These are phyloP conservation scores for Dalechampia spathulata DNA, from an alignment of 441 rosid genomes.

Conservation along the genomic window DNA sequence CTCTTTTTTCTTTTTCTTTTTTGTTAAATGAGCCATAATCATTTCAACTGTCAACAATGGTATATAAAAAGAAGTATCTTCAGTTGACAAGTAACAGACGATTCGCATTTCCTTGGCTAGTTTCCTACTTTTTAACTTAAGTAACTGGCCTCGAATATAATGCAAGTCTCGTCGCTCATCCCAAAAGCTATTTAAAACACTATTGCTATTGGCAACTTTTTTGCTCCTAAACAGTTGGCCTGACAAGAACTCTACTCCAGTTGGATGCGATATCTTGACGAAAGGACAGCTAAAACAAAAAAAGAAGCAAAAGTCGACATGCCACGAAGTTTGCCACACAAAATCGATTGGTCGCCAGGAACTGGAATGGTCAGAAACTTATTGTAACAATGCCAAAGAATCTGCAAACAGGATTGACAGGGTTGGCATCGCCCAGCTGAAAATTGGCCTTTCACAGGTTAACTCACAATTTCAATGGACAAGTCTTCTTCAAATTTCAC, in stretches of 20 bases:
- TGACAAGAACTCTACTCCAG: slow-evolving; percentile 12
- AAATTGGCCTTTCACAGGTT: slow-evolving; percentile 26
- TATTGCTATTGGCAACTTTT: not conserved
- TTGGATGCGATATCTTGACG: slow-evolving; percentile 8
- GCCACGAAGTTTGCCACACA: slow-evolving; percentile 20
- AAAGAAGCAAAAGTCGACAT: slow-evolving; percentile 20
- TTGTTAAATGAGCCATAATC: no score
- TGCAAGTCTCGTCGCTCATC: not conserved
- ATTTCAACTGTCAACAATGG: no score
- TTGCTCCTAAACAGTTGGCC: slow-evolving; percentile 12
- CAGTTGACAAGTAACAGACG: no score
- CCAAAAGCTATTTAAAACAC: slow-evolving; percentile 6
- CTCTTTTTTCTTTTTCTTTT: no score
- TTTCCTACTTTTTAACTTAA: not conserved
- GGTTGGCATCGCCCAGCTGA: slow-evolving; percentile 17
- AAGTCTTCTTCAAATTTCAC: slow-evolving; percentile 35
- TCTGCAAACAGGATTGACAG: slow-evolving; percentile 25
- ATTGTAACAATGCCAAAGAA: slow-evolving; percentile 25
- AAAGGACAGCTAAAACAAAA: slow-evolving; percentile 11
- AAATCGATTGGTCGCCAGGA: slow-evolving; percentile 17
- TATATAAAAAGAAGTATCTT: no score
- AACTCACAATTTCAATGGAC: slow-evolving; percentile 28
- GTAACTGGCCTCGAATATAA: slow-evolving; percentile 9
- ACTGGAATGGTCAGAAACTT: slow-evolving; percentile 20
- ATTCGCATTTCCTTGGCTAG: no score